Percentiles rank a stretch among this genome's conserved stretches.
Conservation (phyloP, 2,329 filamentous ascomycete genomes). For the Diplodia seriata region DNA sequence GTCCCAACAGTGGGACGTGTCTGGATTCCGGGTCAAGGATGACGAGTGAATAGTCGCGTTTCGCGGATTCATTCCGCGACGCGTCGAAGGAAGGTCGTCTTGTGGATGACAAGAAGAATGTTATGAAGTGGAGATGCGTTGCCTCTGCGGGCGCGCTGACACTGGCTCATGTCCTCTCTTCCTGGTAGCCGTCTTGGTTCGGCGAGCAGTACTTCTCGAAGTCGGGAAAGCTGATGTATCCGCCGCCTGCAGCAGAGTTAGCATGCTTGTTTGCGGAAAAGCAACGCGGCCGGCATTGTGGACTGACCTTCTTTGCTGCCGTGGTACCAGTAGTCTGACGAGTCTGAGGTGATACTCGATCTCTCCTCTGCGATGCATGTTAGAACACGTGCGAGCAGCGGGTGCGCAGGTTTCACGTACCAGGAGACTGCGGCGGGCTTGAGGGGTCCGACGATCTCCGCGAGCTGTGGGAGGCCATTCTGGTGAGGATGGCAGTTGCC, state of each 20-base stretch:
- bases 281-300: conserved; percentile 5
- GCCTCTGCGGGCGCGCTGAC: background rate
- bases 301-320: conserved; percentile 48
- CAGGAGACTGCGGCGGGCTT: conserved; percentile 28
- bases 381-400: conserved; percentile 10
- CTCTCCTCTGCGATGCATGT: conserved; percentile 37
- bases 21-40: conserved; percentile 26
- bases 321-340: conserved; percentile 47
- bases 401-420: conserved; percentile 19
- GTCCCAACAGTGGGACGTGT: conserved; percentile 19
- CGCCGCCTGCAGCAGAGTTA: conserved; percentile 15
- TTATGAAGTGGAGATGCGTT: background rate
- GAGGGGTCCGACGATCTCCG: conserved; percentile 41
- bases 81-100: conserved; percentile 23
- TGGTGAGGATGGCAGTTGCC: conserved; percentile 52
- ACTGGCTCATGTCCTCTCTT: conserved; percentile 19
- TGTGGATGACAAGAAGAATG: conserved; percentile 4
- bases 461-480: conserved; percentile 52
- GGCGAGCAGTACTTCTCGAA: conserved; percentile 68
- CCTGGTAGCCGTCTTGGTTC: conserved; percentile 22
- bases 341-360: conserved; percentile 46
- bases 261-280: conserved; percentile 42
- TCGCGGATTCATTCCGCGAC: conserved; percentile 12
- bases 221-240: conserved; percentile 75
- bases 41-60: conserved; percentile 24